Base-by-base conservation (phyloP, 306 rosid species). In the Rosa rugosa region DNA sequence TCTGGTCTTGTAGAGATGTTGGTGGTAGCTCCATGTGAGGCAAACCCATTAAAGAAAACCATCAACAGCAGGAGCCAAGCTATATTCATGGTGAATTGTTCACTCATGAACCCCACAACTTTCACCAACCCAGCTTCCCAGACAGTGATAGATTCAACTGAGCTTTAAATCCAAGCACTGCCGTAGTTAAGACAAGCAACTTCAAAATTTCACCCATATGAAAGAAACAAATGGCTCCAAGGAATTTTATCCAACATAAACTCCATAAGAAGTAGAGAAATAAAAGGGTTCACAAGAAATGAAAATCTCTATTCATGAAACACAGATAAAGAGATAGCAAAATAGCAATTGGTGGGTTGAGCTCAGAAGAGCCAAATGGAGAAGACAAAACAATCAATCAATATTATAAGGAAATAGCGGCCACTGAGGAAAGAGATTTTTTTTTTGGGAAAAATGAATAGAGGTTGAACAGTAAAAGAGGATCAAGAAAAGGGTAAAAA, bases 1-100 rank as follows among this genome's bases (percentile, higher is more conserved):
- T 81, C 88, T 11, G 98, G 99, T 75, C 80, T 80, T 20, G 84
- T 81, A 44, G 90, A 85, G 74, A 72, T 73, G 69, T 84, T 84
- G 73, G 62, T 75, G 75, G 41, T 78, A 59, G 56, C 87, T 67
- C 83, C 94, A 78, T 78, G 76, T 73, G 89, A 88, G 79, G 75
- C 82, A 65, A 77, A 75, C 50, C 89, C 91, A 60, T 54, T 81
- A 62, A 41, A 86, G 60, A 89, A 66, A 84, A 82, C 74, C 79
- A 85, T 64, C 69, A 88, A 77, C 46, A 84, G 82, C 85, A 86
- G 72, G 49, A 83, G 9, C 88, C 89, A 89, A 83, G 85, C 79
- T 73, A 45, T 59, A 54, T 41, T 81, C 99, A 91, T 90, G 69
- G 73, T 82, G 42, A 80, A 76, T 27, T 80, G 69, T 80, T 78